A percentile compares a stretch with the other conserved stretches of the same genome.
Conservation (phyloP, 139 green algal genomes). For the Marvania coccoides region DNA sequence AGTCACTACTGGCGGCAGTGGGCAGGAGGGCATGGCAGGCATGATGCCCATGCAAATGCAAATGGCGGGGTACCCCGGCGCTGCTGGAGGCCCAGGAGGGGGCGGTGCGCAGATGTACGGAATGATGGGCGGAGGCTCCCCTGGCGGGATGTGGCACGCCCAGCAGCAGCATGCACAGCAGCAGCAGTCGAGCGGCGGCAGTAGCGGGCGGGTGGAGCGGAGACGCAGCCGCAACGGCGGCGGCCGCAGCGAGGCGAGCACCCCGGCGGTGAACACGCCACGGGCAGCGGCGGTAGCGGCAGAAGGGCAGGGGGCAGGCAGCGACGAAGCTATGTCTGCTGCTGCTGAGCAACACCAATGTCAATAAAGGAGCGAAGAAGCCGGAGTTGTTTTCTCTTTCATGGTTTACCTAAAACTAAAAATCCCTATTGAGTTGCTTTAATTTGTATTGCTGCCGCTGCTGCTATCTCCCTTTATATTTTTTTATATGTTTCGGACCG, state of each 20-base stretch:
- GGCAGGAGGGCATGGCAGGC: too few species aligned
- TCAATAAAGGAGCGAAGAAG: not conserved
- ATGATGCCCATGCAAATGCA: too few species aligned
- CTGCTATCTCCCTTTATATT: too few species aligned
- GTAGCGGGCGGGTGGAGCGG: not conserved
- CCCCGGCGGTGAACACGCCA: not conserved
- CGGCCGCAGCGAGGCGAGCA: not conserved
- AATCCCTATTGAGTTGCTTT: too few species aligned
- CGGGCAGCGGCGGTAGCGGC: not conserved
- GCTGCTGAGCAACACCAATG: not conserved
- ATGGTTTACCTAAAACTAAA: too few species aligned
- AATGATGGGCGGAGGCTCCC: too few species aligned
- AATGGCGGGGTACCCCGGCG: too few species aligned
- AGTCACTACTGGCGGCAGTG: too few species aligned
- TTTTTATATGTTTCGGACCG: not conserved
- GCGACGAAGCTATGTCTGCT: not conserved
- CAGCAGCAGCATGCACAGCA: not conserved
- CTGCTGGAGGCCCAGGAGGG: too few species aligned
- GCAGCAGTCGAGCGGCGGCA: not conserved
- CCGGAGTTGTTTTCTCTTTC: too few species aligned
- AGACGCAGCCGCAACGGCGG: not conserved
- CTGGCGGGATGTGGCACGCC: not conserved
- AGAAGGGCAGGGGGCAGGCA: not conserved
- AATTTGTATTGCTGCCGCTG: too few species aligned
- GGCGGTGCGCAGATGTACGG: too few species aligned